Evolutionary conservation across 495 filamentous ascomycete genomes (phyloP).

Genomic region (Daldinia vernicosa): DNA sequence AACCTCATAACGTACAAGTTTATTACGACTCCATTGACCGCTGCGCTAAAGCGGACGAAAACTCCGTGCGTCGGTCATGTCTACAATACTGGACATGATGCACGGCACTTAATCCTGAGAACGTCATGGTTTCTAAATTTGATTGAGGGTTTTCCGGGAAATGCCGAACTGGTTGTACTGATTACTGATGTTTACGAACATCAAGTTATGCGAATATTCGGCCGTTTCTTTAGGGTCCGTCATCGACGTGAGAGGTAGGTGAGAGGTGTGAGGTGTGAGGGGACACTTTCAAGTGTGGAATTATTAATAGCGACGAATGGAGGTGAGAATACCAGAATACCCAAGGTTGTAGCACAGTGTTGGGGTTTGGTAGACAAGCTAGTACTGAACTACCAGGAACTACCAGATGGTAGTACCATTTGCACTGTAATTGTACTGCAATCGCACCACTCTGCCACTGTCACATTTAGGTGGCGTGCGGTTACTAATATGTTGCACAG

Average conservation of each 20-base stretch:
- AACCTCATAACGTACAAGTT: constrained; percentile 1
- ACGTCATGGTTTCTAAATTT: constrained; percentile 27
- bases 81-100: constrained; percentile 15
- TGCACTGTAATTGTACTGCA: background rate
- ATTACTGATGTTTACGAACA: background rate
- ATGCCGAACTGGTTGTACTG: constrained; percentile 26
- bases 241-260: background rate
- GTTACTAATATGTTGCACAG: constrained; percentile 23
- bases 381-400: background rate
- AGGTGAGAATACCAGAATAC: too few species aligned
- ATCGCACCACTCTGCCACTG: constrained; percentile 1
- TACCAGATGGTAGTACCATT: background rate
- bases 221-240: constrained; percentile 30
- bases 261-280: background rate
- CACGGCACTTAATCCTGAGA: constrained; percentile 31
- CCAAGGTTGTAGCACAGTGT: background rate
- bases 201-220: constrained; percentile 11
- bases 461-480: background rate
- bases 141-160: constrained; percentile 21
- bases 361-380: background rate
- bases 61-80: constrained; percentile 4
- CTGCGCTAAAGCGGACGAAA: background rate
- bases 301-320: background rate
- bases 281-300: background rate
- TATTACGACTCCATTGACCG: background rate